Evolutionary conservation across 495 filamentous ascomycete genomes (phyloP), one percentile per base, ranked within the genome.

Genomic region (Hypoxylon rickii): DNA sequence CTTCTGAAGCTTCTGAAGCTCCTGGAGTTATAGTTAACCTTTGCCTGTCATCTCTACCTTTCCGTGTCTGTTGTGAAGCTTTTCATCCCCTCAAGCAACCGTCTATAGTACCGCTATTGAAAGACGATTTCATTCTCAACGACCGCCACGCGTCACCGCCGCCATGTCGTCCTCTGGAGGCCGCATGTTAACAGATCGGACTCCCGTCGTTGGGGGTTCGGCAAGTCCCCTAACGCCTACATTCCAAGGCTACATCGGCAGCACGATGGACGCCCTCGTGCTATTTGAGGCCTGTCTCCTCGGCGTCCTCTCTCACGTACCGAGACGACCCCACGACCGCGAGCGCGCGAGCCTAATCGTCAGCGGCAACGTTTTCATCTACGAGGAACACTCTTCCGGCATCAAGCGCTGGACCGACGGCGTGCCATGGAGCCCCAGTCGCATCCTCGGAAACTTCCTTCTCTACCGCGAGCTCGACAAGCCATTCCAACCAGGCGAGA

Each of bases 381-480:
- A 96, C 71, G 89, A 94, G 65, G 90, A 96, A 66, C 84, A 88
- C 48, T 84, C 88, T 0, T 93, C 91, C 1, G 89, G 89, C 1
- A 95, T 96, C 71, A 95, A 93, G 73, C 81, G 92, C 33, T 96
- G 92, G 92, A 96, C 92, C 0, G 92, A 97, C 67, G 90, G 91
- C 2, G 80, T 89, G 10, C 83, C 84, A 13, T 96, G 92, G 92
- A 93, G 89, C 63, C 91, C 92, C 0, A 95, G 91, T 68, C 86
- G 92, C 12, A 92, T 96, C 26, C 73, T 94, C 37, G 87, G 86
- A 36, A 96, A 96, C 62, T 95, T 91, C 62, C 81, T 96, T 22
- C 81, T 97, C 55, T 97, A 97, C 67, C 87, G 92, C 16, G 89
- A 97, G 64, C 76, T 95, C 26, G 83, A 90, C 46, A 86, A 87